Conservation (phyloP, 1,284 basidiomycete species). For the Heliocybe sulcata region DNA sequence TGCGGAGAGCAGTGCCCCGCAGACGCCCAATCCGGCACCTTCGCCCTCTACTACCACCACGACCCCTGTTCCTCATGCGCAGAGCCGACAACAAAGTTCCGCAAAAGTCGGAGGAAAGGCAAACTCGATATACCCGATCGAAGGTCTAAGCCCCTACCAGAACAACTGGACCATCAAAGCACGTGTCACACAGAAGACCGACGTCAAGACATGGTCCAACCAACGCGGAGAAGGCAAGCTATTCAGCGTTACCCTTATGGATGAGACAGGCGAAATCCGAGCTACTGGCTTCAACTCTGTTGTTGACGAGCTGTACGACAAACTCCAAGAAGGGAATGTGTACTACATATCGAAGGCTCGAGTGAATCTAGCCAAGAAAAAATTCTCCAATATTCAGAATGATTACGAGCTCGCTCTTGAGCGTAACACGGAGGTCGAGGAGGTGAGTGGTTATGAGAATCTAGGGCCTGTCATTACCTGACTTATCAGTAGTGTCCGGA, state of each 20-base stretch:
- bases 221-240: conserved; percentile 91
- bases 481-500: conserved; percentile 63
- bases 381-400: conserved; percentile 87
- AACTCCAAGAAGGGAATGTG: conserved; percentile 88
- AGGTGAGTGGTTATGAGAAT: conserved; percentile 34
- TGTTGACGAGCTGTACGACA: conserved; percentile 80
- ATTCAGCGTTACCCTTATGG: conserved; percentile 91
- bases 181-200: conserved; percentile 85
- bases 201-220: conserved; percentile 89
- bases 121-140: conserved; percentile 73
- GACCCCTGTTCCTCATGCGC: conserved; percentile 16
- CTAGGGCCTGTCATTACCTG: conserved; percentile 5
- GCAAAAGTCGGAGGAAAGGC: conserved; percentile 21
- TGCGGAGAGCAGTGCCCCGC: conserved; percentile 6
- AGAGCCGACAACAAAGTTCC: conserved; percentile 22
- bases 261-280: conserved; percentile 91
- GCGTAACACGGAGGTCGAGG: conserved; percentile 75
- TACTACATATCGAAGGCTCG: conserved; percentile 89
- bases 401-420: conserved; percentile 96
- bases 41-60: conserved; percentile 16
- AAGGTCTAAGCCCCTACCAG: conserved; percentile 93
- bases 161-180: conserved; percentile 99
- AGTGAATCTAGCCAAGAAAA: conserved; percentile 95
- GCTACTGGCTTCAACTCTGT: conserved; percentile 90
- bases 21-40: conserved; percentile 15